These are phyloP conservation scores for Aureobasidium namibiae DNA, from an alignment of 2,329 filamentous ascomycete species.

Conservation along the genomic window DNA sequence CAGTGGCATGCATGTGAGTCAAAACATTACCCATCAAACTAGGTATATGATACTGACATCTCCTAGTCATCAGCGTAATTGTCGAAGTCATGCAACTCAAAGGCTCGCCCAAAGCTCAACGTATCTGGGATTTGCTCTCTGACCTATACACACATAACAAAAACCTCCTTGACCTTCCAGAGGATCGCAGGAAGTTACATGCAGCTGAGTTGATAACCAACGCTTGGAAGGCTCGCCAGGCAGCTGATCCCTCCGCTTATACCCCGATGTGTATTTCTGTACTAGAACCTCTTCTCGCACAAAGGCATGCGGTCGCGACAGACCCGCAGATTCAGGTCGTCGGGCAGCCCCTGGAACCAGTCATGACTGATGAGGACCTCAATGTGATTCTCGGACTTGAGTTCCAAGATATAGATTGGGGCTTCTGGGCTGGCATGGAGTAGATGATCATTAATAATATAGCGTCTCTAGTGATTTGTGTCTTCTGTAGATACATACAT, in stretches of 20 bases:
- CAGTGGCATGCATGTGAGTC: conserved; percentile 14
- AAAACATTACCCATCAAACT: background rate
- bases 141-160: background rate
- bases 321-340: background rate
- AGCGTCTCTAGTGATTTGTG: no score
- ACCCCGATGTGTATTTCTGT: conserved; percentile 3
- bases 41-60: background rate
- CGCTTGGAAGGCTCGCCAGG: background rate
- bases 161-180: background rate
- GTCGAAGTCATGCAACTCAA: conserved; percentile 8
- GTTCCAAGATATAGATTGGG: conserved; percentile 14
- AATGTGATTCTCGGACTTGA: background rate
- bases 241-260: background rate
- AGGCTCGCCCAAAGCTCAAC: background rate
- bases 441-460: no score
- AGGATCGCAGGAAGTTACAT: conserved; percentile 1
- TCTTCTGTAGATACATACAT: no score
- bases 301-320: background rate
- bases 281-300: background rate
- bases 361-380: background rate
- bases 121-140: background rate
- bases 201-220: background rate
- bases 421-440: conserved; percentile 2
- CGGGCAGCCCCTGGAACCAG: background rate
- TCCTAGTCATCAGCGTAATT: conserved; percentile 9